These are phyloP conservation scores for Nannochloropsis salina DNA, from an alignment of 108 stramenopile genomes.

Conservation along the genomic window DNA sequence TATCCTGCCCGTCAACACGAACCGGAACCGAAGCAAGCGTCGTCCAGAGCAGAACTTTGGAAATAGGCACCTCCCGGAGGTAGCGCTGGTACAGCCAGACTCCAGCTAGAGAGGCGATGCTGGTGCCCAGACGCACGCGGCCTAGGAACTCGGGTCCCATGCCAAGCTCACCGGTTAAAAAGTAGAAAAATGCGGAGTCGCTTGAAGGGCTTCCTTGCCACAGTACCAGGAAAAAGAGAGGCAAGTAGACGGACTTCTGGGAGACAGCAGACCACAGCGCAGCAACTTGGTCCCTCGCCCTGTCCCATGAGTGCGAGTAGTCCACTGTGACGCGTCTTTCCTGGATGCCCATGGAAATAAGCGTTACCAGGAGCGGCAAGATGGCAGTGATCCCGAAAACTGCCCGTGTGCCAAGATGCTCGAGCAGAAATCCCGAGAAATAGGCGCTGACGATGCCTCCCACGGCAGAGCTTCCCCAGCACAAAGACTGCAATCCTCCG, in stretches of 20 bases:
- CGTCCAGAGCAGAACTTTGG: constrained; percentile 74
- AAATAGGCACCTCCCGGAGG: constrained; percentile 62
- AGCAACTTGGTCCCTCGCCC: constrained; percentile 62
- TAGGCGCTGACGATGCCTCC: constrained; percentile 81
- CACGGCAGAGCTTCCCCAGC: constrained; percentile 79
- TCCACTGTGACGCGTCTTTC: constrained; percentile 57
- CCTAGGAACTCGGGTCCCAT: constrained; percentile 86
- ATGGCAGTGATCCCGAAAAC: constrained; percentile 77
- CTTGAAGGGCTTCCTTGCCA: constrained; percentile 89
- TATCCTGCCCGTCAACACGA: neutral
- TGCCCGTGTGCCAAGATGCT: constrained; percentile 71
- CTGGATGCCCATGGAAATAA: constrained; percentile 65
- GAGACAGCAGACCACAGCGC: constrained; percentile 69
- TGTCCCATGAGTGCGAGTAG: neutral
- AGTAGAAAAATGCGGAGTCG: constrained; percentile 86
- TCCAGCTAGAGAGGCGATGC: constrained; percentile 71
- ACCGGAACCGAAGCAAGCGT: constrained; percentile 44
- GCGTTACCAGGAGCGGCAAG: constrained; percentile 72
- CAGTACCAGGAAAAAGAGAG: constrained; percentile 79
- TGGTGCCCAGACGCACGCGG: constrained; percentile 70
- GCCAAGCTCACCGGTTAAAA: constrained; percentile 78
- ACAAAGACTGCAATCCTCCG: constrained; percentile 67
- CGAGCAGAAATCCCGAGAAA: constrained; percentile 73
- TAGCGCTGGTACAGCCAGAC: constrained; percentile 72
- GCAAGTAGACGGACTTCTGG: constrained; percentile 69